Conservation (phyloP, 768 basidiomycete genomes). For the Agaricus subrufescens region DNA sequence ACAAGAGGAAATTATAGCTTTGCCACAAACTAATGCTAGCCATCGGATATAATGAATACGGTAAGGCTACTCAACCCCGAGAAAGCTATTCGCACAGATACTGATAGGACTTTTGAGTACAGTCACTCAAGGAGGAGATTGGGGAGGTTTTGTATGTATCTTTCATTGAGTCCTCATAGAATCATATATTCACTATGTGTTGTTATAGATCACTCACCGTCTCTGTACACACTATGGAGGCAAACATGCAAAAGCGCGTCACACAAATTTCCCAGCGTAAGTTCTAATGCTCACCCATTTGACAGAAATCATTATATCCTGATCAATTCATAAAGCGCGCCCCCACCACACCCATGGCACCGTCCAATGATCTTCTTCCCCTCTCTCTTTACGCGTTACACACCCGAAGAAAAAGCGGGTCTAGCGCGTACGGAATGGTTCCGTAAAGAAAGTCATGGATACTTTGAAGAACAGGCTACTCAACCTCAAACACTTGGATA, state of each 20-base stretch:
- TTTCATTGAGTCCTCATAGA: too few species aligned
- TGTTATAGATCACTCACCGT: conserved; percentile 19
- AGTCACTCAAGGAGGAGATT: conserved; percentile 28
- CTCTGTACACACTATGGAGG: conserved; percentile 25
- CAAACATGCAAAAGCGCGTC: conserved; percentile 46
- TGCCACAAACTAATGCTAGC: conserved; percentile 45
- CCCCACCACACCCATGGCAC: conserved; percentile 17
- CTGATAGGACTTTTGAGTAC: background rate
- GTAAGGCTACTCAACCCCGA: conserved; percentile 16
- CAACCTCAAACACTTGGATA: conserved; percentile 54
- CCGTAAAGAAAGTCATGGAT: conserved; percentile 27
- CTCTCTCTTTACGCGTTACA: conserved; percentile 23
- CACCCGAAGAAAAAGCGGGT: conserved; percentile 28
- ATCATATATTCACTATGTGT: background rate
- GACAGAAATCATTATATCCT: background rate
- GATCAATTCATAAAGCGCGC: conserved; percentile 8
- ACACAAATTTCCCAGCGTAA: conserved; percentile 43
- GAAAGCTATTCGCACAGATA: background rate
- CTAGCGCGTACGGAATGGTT: conserved; percentile 25
- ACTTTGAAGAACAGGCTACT: conserved; percentile 35
- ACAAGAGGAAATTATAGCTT: conserved; percentile 21
- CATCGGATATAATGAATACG: conserved; percentile 44
- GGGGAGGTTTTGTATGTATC: conserved; percentile 14
- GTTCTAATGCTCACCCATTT: conserved; percentile 9
- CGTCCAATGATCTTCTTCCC: conserved; percentile 21